Percentiles rank a stretch among this genome's conserved stretches.
These are phyloP conservation scores for Mycosphaerella sp. DNA, from an alignment of 2,329 filamentous ascomycete genomes.

Conservation along the genomic window DNA sequence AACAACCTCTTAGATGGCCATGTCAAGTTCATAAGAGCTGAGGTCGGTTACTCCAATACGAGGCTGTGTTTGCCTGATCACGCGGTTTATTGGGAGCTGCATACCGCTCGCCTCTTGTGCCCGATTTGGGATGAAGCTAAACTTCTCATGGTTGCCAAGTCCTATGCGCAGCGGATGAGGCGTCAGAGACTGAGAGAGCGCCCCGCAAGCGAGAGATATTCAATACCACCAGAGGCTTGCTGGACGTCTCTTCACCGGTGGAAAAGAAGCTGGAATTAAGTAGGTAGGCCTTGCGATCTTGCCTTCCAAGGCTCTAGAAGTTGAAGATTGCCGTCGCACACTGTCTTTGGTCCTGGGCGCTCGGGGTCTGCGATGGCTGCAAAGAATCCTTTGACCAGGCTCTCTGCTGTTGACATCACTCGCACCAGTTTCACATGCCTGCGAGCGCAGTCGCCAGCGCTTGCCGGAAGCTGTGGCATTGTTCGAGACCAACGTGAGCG, in stretches of 20 bases:
- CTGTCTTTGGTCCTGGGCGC: too few species aligned
- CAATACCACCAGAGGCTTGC: too few species aligned
- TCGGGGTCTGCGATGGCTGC: too few species aligned
- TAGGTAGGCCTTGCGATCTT: too few species aligned
- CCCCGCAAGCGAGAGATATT: background rate
- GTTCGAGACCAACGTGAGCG: too few species aligned
- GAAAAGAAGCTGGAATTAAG: background rate
- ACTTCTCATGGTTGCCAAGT: conserved; percentile 1
- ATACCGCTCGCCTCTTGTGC: background rate
- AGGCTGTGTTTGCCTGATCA: background rate
- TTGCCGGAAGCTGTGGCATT: too few species aligned
- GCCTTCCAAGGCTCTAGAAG: too few species aligned
- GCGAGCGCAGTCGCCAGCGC: too few species aligned
- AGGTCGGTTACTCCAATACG: background rate
- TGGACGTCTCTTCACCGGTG: background rate
- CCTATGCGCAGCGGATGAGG: background rate
- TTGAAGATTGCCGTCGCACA: too few species aligned
- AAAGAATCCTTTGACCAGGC: too few species aligned
- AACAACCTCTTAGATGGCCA: background rate
- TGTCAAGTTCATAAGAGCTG: background rate
- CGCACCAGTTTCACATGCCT: too few species aligned
- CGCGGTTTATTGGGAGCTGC: background rate
- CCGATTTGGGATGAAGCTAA: background rate
- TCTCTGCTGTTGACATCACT: too few species aligned
- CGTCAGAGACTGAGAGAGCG: background rate